phyloP scores from a whole-genome alignment of 2,329 filamentous ascomycete genomes.

The Ophiostoma tasmaniense region DNA sequence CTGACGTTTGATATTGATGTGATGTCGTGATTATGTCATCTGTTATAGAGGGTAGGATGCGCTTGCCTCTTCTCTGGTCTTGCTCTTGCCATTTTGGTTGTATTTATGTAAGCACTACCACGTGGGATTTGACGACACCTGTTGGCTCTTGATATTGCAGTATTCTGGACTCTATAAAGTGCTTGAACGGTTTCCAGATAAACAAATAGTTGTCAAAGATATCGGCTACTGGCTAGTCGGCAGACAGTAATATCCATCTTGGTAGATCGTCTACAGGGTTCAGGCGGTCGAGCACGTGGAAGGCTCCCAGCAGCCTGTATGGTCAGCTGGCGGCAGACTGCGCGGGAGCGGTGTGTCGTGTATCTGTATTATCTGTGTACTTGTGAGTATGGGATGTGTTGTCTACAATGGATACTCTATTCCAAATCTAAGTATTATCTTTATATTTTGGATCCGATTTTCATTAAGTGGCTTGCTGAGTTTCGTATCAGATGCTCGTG shows the following conservation, averaged over 20 bases:
- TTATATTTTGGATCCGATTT: too few relatives aligned
- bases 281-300: not conserved
- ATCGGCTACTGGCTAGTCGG: not conserved
- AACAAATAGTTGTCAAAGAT: too few relatives aligned
- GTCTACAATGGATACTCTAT: too few relatives aligned
- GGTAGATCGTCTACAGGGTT: not conserved
- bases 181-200: too few relatives aligned
- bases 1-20: not conserved
- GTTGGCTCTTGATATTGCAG: not conserved
- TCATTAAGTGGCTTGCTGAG: too few relatives aligned
- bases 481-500: not conserved
- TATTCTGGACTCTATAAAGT: too few relatives aligned
- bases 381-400: not conserved
- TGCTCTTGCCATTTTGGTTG: not conserved
- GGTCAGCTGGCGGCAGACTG: not conserved
- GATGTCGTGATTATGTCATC: not conserved
- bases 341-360: not conserved
- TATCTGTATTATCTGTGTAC: not conserved
- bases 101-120: not conserved
- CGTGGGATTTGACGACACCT: not conserved
- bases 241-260: not conserved
- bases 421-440: too few relatives aligned
- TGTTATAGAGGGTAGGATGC: not conserved
- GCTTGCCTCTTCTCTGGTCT: not conserved
- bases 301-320: not conserved